Evolutionary conservation across 1,284 basidiomycete genomes (phyloP).

Genomic region (Coriolopsis trogii): DNA sequence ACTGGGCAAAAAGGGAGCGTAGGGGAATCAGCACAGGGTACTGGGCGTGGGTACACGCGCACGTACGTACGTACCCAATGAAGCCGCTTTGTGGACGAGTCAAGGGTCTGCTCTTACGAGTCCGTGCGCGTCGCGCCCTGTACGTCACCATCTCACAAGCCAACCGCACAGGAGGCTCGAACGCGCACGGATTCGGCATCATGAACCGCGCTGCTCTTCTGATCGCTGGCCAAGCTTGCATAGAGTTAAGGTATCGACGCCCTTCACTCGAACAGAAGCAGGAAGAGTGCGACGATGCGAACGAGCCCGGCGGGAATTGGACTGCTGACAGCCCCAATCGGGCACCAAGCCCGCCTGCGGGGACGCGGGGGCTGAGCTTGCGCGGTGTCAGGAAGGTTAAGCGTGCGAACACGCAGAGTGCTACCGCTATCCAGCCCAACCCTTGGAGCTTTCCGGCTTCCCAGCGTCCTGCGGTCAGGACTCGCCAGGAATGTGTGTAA

Average conservation of each 20-base stretch:
- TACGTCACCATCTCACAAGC: conserved; percentile 12
- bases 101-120: background rate
- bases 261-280: too few relatives aligned
- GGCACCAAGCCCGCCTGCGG: too few relatives aligned
- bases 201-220: background rate
- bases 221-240: too few relatives aligned
- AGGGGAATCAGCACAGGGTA: background rate
- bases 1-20: background rate
- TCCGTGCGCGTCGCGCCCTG: conserved; percentile 8
- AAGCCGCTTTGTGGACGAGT: background rate
- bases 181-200: background rate
- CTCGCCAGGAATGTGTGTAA: background rate
- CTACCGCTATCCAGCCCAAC: background rate
- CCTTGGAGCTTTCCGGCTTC: background rate
- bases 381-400: too few relatives aligned
- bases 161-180: background rate
- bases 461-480: background rate
- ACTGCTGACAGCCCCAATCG: too few relatives aligned
- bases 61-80: background rate
- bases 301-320: too few relatives aligned
- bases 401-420: conserved; percentile 4
- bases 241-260: too few relatives aligned
- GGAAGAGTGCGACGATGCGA: too few relatives aligned
- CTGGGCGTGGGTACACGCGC: background rate
- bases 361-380: too few relatives aligned